Base-by-base conservation (phyloP, 139 green algal species). In the Trebouxia sp. region DNA sequence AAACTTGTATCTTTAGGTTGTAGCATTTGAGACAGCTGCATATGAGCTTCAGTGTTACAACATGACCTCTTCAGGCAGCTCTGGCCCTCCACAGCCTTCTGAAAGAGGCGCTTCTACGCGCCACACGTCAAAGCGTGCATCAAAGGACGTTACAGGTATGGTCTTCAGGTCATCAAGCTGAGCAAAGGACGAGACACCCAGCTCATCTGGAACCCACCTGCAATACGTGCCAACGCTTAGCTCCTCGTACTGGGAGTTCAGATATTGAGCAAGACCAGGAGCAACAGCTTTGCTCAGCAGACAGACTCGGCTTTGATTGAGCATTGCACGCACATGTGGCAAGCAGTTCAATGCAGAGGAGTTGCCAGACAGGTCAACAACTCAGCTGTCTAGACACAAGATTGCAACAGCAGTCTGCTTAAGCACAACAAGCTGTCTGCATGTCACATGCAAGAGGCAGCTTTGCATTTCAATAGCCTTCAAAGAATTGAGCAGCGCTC, bases 31-130 rank as follows among this genome's bases (percentile, higher is more conserved):
- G 37, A 41, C 38, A 22, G 43, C 28, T 53, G 30, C 15, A 2
- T 83, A n/a, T n/a, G n/a, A n/a, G n/a, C n/a, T n/a, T n/a, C n/a
- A n/a, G n/a, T n/a, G n/a, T n/a, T 48, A 92, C 8, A 90, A 35
- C 35, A 92, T 90, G 35, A 92, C 45, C 35, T 90, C 88, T 41
- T 90, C 86, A 10, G 72, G 55, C 30, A 92, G 82, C 48, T 89
- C 86, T 3, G 88, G 88, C 0, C 86, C 84, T 15, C 80, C 82
- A 53, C 88, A 92, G 38, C 84, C 88, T 12, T 83, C 65, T 14
- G 82, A 87, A 15, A 92, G 80, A 35, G 65, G 28, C 11, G 77
- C 77, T 28, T 87, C 66, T 24, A 92, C 85, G 37, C 26, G 51
- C 88, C 88, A 92, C 4, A 85, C 45, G 15, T 90, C 88, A 67